phyloP scores from a whole-genome alignment of 331 rosid species.

The Malus hybrid region DNA sequence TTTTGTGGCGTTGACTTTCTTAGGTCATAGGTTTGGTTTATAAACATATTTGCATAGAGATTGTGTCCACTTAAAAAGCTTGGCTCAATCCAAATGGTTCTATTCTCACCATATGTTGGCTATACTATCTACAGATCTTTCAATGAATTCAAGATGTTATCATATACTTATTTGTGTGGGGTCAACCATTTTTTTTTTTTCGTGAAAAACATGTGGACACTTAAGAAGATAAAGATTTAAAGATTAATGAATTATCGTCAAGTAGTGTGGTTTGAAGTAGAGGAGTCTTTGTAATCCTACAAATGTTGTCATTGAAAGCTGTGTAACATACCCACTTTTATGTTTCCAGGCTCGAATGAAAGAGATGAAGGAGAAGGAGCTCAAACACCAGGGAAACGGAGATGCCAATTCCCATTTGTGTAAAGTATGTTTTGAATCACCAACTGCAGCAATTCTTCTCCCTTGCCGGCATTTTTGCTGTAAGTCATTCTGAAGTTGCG shows the following conservation, averaged over 20 bases:
- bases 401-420: constrained; percentile 89
- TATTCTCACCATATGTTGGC: background rate
- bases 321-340: background rate
- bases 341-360: constrained; percentile 93
- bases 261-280: background rate
- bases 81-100: background rate
- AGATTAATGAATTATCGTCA: background rate
- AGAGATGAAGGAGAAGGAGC: constrained; percentile 97
- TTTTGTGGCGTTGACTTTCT: background rate
- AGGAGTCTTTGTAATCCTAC: background rate
- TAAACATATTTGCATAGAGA: background rate
- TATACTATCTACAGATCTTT: background rate
- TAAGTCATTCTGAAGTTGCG: constrained; percentile 34
- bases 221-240: background rate
- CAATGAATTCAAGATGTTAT: background rate
- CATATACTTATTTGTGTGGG: background rate
- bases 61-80: background rate
- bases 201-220: background rate
- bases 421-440: constrained; percentile 95
- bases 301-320: background rate
- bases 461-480: constrained; percentile 99
- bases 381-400: constrained; percentile 65
- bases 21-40: background rate
- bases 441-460: constrained; percentile 94
- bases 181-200: background rate